Percentiles rank a stretch among this genome's conserved stretches.
Evolutionary conservation across 208 protist genomes (phyloP).

Genomic region (Trypanosoma boissoni): DNA sequence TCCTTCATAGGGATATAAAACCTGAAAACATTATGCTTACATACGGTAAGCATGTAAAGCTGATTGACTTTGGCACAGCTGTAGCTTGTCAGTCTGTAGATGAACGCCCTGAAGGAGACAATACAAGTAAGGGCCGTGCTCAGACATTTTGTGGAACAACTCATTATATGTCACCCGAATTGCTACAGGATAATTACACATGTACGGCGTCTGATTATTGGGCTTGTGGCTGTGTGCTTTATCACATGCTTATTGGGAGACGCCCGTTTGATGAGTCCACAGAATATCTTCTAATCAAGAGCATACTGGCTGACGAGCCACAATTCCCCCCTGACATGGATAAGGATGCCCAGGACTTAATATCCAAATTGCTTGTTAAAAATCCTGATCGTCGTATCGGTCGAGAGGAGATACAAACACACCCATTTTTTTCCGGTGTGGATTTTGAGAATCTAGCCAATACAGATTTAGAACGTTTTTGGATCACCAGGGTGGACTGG

Average conservation of each 20-base stretch:
- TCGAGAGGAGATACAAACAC: slow-evolving; percentile 63
- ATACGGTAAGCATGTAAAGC: slow-evolving; percentile 87
- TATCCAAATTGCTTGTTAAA: slow-evolving; percentile 75
- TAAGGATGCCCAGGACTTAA: slow-evolving; percentile 68
- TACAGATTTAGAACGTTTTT: slow-evolving; percentile 43
- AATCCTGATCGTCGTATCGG: slow-evolving; percentile 54
- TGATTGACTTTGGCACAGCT: slow-evolving; percentile 96
- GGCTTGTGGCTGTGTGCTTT: slow-evolving; percentile 92
- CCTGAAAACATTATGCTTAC: slow-evolving; percentile 96
- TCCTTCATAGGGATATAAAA: slow-evolving; percentile 96
- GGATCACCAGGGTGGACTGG: slow-evolving; percentile 80
- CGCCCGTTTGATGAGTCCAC: slow-evolving; percentile 87
- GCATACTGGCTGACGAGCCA: slow-evolving; percentile 84
- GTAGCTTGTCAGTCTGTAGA: slow-evolving; percentile 69
- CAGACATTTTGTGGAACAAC: slow-evolving; percentile 90
- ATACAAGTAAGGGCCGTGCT: slow-evolving; percentile 47
- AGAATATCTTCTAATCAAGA: slow-evolving; percentile 86
- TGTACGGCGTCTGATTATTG: slow-evolving; percentile 93
- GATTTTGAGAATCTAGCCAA: slow-evolving; percentile 50
- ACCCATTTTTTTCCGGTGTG: slow-evolving; percentile 76
- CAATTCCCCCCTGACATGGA: slow-evolving; percentile 66
- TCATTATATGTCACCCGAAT: slow-evolving; percentile 94
- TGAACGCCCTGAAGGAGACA: slow-evolving; percentile 61
- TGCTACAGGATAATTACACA: slow-evolving; percentile 91
- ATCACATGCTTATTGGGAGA: slow-evolving; percentile 84